Base-by-base conservation (phyloP, 75 land plant species). In the Chamaecyparis obtusa region DNA sequence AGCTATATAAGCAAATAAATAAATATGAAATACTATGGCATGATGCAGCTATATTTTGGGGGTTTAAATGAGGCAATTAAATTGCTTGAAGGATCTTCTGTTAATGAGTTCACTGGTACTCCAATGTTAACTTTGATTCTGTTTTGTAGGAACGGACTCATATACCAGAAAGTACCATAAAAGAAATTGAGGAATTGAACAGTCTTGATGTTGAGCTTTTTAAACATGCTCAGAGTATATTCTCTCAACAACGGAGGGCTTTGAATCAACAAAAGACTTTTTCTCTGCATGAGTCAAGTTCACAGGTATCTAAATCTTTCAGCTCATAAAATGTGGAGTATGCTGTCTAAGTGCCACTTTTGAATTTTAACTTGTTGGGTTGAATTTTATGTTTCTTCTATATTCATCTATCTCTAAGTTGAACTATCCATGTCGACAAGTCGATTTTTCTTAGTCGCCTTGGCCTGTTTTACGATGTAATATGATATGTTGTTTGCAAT, bases 191-290 rank as follows among this genome's bases (percentile, higher is more conserved):
- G 60, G 43, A 85, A 35, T 87, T 98, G 76, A 98, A 98, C 87
- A 88, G 87, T 54, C 94, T 98, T 89, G 99, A 98, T 89, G 74
- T 95, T 74, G 95, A 92, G 87, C 99, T 98, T 0, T 93, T 95
- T 83, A 84, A 92, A 48, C 91, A 98, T 88, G 99, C 97, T 13
- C 88, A 91, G 86, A 30, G 67, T 9, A 90, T 96, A n/a, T 97
- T 89, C 76, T 74, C 76, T 19, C 89, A 89, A 84, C 95, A 92
- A 86, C 80, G 83, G 84, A 83, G 19, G 43, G 81, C 81, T 37
- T 39, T 19, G 81, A 19, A 8, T 41, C 11, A 78, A 78, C 81
- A 78, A 1, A 41, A 78, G 81, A 39, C 10, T 78, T 39, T 41
- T 78, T 24, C 39, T 78, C 81, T 41, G 19, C 46, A 9, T 1